Conservation (phyloP, 2,329 filamentous ascomycete species). For the Neurospora crassa region DNA sequence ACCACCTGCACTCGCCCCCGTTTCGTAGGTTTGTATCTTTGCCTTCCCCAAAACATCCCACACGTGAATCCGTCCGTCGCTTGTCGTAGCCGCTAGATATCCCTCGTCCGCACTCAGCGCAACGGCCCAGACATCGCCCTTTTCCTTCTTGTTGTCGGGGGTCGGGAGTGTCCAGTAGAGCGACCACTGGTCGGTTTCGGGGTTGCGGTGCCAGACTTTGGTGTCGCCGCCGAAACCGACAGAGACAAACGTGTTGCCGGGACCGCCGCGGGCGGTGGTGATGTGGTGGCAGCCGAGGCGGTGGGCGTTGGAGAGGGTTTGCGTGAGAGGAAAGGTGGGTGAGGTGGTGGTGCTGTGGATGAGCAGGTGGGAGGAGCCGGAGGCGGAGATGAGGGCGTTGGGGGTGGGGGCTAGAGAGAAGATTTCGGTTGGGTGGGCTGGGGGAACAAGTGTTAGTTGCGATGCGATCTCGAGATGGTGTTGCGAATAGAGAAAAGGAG, state of each 20-base stretch:
- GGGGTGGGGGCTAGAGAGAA: slow-evolving; percentile 72
- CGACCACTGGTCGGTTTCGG: slow-evolving; percentile 44
- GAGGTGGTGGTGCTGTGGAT: slow-evolving; percentile 69
- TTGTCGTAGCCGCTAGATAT: slow-evolving; percentile 75
- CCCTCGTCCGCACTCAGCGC: slow-evolving; percentile 75
- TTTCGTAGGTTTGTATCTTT: slow-evolving; percentile 65
- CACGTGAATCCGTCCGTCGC: slow-evolving; percentile 80
- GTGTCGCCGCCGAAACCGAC: slow-evolving; percentile 85
- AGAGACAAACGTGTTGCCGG: slow-evolving; percentile 66
- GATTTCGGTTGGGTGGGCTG: slow-evolving; percentile 77
- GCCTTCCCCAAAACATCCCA: slow-evolving; percentile 59
- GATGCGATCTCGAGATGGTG: no score
- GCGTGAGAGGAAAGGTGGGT: slow-evolving; percentile 63
- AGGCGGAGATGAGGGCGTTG: slow-evolving; percentile 68
- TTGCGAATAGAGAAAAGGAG: no score
- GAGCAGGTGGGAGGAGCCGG: slow-evolving; percentile 73
- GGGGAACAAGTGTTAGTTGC: slow-evolving; percentile 3
- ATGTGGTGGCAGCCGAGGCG: slow-evolving; percentile 88
- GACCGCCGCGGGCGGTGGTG: slow-evolving; percentile 45
- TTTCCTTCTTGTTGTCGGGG: slow-evolving; percentile 13
- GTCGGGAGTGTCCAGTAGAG: slow-evolving; percentile 35
- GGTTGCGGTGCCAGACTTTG: slow-evolving; percentile 64
- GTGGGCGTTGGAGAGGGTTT: slow-evolving; percentile 73
- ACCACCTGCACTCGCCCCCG: slow-evolving; percentile 33
- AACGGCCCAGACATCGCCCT: slow-evolving; percentile 67